Conservation (phyloP, 768 basidiomycete species). For the Pleurotus cornucopiae region DNA sequence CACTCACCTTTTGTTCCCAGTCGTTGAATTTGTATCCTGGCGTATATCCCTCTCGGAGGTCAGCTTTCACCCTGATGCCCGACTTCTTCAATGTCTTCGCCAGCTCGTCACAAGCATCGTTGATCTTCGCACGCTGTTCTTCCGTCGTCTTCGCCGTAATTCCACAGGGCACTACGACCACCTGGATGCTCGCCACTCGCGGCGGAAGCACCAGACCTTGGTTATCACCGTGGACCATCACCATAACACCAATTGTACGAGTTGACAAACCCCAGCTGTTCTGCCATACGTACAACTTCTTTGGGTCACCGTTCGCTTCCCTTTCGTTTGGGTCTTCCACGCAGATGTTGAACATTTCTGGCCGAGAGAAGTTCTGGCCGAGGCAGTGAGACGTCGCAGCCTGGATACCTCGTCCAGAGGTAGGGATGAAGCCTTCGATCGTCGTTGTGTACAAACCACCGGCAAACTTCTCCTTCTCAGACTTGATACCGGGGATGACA, state of each 20-base stretch:
- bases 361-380: conserved; percentile 95
- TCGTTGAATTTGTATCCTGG: conserved; percentile 99
- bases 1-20: conserved; percentile 91
- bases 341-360: conserved; percentile 96
- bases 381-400: conserved; percentile 97
- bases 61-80: conserved; percentile 82
- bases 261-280: conserved; percentile 99
- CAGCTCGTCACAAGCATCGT: conserved; percentile 72
- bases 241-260: conserved; percentile 97
- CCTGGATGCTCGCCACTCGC: conserved; percentile 90
- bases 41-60: conserved; percentile 92
- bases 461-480: conserved; percentile 99
- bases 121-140: conserved; percentile 64
- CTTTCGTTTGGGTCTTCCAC: conserved; percentile 91
- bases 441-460: conserved; percentile 98
- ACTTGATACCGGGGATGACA: conserved; percentile 94
- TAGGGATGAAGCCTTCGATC: conserved; percentile 95
- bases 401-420: conserved; percentile 96
- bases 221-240: conserved; percentile 98
- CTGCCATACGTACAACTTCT: conserved; percentile 88
- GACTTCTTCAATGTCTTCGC: conserved; percentile 67
- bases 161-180: conserved; percentile 88
- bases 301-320: conserved; percentile 37
- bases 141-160: conserved; percentile 82
- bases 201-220: conserved; percentile 97